A percentile compares a stretch with the other conserved stretches of the same genome.
phyloP scores from a whole-genome alignment of 73 alveolate species.

The Effrenium voratum region DNA sequence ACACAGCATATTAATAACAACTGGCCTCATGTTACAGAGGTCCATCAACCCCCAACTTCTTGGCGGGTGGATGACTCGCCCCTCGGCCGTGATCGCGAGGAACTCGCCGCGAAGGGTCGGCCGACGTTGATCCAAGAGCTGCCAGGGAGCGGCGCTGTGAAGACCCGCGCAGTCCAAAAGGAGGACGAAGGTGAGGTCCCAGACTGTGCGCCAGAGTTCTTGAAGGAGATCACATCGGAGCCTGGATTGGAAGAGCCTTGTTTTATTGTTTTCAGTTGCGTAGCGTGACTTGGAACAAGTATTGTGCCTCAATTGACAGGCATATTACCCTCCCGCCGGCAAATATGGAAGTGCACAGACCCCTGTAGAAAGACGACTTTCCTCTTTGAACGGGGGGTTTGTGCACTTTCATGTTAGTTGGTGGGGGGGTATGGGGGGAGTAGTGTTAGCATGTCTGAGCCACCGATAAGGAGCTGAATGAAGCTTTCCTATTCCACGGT shows the following conservation, averaged over 20 bases:
- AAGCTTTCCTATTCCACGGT: constrained; percentile 21
- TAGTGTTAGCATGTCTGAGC: background rate
- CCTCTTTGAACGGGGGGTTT: no score
- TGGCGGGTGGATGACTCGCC: background rate
- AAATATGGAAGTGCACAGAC: no score
- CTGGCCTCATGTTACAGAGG: background rate
- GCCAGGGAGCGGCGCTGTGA: background rate
- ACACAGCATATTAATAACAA: background rate
- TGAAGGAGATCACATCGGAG: background rate
- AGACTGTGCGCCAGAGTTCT: background rate
- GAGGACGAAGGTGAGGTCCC: background rate
- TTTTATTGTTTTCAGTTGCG: no score
- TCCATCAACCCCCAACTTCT: background rate
- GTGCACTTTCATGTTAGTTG: no score
- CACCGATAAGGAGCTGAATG: background rate
- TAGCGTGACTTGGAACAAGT: no score
- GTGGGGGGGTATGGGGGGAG: no score
- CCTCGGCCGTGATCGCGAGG: background rate
- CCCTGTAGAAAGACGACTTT: no score
- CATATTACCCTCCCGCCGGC: no score
- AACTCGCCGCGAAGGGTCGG: background rate
- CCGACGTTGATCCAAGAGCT: background rate
- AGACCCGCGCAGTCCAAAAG: background rate
- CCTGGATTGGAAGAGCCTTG: no score
- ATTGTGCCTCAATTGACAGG: no score